phyloP scores from a whole-genome alignment of 345 rosid genomes.

The Raphanus raphanistrum region DNA sequence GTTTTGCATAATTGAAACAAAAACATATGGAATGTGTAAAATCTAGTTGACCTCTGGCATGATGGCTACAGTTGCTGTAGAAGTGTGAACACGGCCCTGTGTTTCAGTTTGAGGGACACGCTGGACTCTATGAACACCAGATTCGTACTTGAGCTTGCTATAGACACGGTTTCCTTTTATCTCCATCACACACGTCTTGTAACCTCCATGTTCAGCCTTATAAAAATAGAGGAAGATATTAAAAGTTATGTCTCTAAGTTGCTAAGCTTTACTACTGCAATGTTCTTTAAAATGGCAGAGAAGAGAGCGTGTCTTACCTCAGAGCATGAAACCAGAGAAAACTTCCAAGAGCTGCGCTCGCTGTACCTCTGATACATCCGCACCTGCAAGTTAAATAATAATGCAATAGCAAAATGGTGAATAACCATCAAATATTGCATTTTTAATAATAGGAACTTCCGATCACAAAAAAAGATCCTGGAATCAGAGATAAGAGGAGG shows the following conservation, averaged over 20 bases:
- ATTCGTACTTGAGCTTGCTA: conserved; percentile 91
- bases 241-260: conserved; percentile 18
- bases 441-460: neutral
- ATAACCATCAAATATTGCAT: neutral
- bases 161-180: conserved; percentile 82
- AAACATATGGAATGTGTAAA: neutral
- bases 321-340: conserved; percentile 62
- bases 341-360: conserved; percentile 81
- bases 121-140: conserved; percentile 97
- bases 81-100: conserved; percentile 95
- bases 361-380: conserved; percentile 90
- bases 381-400: conserved; percentile 48
- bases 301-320: conserved; percentile 50
- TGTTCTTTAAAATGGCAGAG: neutral
- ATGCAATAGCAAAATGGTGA: conserved; percentile 12
- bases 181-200: conserved; percentile 93
- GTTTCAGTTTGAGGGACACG: conserved; percentile 97
- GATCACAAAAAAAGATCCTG: neutral
- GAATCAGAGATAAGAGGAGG: conserved; percentile 19
- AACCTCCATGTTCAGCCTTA: conserved; percentile 95
- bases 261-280: neutral
- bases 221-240: conserved; percentile 22
- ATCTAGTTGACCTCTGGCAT: conserved; percentile 80
- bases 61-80: conserved; percentile 97
- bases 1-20: neutral